Base-by-base conservation (phyloP, 768 basidiomycete species). In the Lactifluus hygrophoroides region DNA sequence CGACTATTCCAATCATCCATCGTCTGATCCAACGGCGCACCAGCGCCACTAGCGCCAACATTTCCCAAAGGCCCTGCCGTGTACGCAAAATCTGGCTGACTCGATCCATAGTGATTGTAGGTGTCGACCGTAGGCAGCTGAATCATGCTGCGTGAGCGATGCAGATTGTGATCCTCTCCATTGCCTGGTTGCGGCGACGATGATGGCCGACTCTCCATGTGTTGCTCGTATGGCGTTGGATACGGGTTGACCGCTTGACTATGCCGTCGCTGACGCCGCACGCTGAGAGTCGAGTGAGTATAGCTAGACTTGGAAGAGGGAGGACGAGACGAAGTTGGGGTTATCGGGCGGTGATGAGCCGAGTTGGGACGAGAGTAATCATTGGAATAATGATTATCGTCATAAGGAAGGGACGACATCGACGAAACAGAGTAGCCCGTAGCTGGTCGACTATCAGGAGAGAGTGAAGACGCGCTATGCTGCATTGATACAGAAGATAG, bases 161-260 rank as follows among this genome's bases (percentile, higher is more conserved):
- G 86, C 62, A 90, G 78, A 23, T 71, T 75, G 64, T 80, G 77
- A 46, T 78, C 76, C 42, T 80, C 64, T 21, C 64, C 61, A 50
- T 67, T 69, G 40, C 68, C 67, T 3, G 62, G 61, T 32, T 62
- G 60, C 16, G 64, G 62, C n/a, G 64, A 63, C n/a, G 61, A 60
- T 21, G 64, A 64, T 13, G 64, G 64, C 35, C 63, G 58, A 42
- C 53, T 64, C 51, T 60, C 64, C 17, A 65, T 44, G 62, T 75
- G 72, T 27, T 76, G 76, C 21, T 76, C 85, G 70, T 91, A 92
- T 45, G 89, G 88, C 61, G 83, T 85, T 17, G 90, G 90, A 71
- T 92, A 92, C 13, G 90, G 90, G 66, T 84, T 87, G 77, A 92
- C 84, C 0, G 89, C 90, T 69, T 92, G 90, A 69, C 86, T 88